Base-by-base conservation (phyloP, 345 rosid species). In the Dipteronia dyeriana region DNA sequence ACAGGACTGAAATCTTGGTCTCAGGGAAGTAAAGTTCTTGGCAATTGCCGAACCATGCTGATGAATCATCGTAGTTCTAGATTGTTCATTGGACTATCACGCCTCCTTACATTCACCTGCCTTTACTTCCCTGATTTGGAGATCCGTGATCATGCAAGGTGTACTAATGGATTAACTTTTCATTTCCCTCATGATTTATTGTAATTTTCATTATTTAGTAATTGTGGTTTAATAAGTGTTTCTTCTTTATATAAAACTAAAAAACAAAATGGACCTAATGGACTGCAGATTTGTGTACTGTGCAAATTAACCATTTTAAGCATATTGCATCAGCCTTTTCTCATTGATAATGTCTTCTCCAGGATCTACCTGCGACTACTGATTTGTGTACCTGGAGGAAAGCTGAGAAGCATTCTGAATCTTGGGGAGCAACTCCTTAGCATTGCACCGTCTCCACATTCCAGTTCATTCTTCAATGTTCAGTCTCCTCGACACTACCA, bases 121-220 rank as follows among this genome's bases (percentile, higher is more conserved):
- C 92, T 92, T 47, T 92, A 91, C 82, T 93, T 90, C 81, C 99
- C 99, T 61, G 98, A 96, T 81, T 80, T 96, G 80, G 99, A 96
- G 84, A 97, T 93, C 74, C 93, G 99, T 25, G 99, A 93, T 84
- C 85, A 83, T 76, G 98, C 97, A 74, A 92, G 99, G 99, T 95
- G 82, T 73, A 76, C 34, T 76, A 71, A 45, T 60, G 72, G 66
- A 38, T 51, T 62, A 49, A 20, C 51, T 72, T 64, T 70, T 16
- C 10, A 65, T 43, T 3, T 64, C 31, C 49, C 25, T 47, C 57
- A 2, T 29, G 49, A 59, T 69, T n/a, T n/a, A 62, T 59, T 73
- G 26, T 4, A n/a, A n/a, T 67, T 68, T 77, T 65, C 43, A 4
- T 67, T 51, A 49, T 51, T 17, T 71, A 11, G 1, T 8, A 13